Conservation (phyloP, 495 filamentous ascomycete genomes). For the Tuber borchii region DNA sequence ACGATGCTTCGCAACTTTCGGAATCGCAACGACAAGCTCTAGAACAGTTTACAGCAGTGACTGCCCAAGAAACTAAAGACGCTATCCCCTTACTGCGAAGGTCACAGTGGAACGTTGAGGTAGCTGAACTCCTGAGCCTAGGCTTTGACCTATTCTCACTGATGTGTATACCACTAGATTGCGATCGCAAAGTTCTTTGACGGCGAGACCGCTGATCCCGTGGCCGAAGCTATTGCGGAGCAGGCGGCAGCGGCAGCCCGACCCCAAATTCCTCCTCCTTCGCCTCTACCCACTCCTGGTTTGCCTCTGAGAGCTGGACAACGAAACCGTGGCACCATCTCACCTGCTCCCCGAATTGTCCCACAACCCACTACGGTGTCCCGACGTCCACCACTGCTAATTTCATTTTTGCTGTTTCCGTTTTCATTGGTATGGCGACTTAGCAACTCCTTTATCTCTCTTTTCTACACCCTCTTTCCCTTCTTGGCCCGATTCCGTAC, state of each 20-base stretch:
- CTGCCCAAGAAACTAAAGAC: constrained; percentile 67
- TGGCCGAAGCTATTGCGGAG: constrained; percentile 66
- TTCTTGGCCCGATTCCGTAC: constrained; percentile 72
- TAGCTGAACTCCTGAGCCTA: constrained; percentile 41
- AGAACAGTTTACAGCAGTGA: constrained; percentile 81
- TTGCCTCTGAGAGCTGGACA: constrained; percentile 36
- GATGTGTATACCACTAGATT: constrained; percentile 53
- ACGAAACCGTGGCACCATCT: constrained; percentile 16
- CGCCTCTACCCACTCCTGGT: constrained; percentile 29
- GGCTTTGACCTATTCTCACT: constrained; percentile 13
- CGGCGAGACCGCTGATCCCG: constrained; percentile 75
- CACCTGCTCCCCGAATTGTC: constrained; percentile 72
- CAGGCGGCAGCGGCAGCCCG: constrained; percentile 44
- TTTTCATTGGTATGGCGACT: constrained; percentile 70
- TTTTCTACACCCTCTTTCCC: constrained; percentile 68
- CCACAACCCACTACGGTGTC: constrained; percentile 62
- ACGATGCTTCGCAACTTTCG: constrained; percentile 65
- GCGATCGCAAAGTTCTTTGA: constrained; percentile 97
- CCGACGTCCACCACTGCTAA: constrained; percentile 63
- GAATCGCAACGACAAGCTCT: constrained; percentile 70
- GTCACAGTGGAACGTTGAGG: constrained; percentile 95
- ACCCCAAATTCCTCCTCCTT: constrained; percentile 40
- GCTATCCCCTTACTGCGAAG: constrained; percentile 74
- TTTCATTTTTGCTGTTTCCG: constrained; percentile 72
- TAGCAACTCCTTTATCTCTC: constrained; percentile 54